A percentile compares a stretch with the other conserved stretches of the same genome.
Evolutionary conservation across 352 stramenopile species (phyloP).

Genomic region (Globisporangium acanthophoron): DNA sequence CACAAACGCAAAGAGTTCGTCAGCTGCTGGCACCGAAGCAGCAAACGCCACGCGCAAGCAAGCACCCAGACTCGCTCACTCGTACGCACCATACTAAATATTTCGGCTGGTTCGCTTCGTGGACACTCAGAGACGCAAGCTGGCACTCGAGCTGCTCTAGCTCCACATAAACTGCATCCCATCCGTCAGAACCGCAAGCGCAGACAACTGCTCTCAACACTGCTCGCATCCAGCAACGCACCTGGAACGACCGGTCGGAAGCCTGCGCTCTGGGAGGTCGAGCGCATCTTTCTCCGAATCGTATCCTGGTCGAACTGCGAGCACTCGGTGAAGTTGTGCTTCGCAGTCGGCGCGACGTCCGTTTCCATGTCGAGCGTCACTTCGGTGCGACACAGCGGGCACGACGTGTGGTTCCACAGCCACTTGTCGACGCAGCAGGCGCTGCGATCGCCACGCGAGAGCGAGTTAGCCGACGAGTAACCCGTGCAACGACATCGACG

Average conservation of each 20-base stretch:
- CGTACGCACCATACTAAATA: conserved; percentile 26
- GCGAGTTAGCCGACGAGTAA: background rate
- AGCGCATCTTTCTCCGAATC: conserved; percentile 69
- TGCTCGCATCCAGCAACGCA: conserved; percentile 9
- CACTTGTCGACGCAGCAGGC: conserved; percentile 82
- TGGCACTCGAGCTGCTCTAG: conserved; percentile 16
- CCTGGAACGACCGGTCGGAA: conserved; percentile 73
- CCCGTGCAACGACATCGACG: background rate
- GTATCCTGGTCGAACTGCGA: conserved; percentile 60
- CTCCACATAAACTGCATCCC: conserved; percentile 12
- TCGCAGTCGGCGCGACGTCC: conserved; percentile 25
- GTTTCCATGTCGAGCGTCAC: conserved; percentile 50
- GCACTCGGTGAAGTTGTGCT: conserved; percentile 80
- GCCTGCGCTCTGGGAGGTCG: conserved; percentile 53
- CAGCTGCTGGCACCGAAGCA: background rate
- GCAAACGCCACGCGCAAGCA: background rate
- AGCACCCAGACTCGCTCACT: background rate
- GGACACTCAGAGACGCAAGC: conserved; percentile 19
- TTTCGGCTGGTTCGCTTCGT: conserved; percentile 19
- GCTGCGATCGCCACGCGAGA: conserved; percentile 19
- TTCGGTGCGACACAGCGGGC: conserved; percentile 74
- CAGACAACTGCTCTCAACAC: background rate
- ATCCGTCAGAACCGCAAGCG: background rate
- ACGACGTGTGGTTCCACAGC: conserved; percentile 85
- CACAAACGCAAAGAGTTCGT: background rate